Evolutionary conservation across 2,329 filamentous ascomycete genomes (phyloP), one percentile per base, ranked within the genome.

Genomic region (Clarireedia monteithiana): DNA sequence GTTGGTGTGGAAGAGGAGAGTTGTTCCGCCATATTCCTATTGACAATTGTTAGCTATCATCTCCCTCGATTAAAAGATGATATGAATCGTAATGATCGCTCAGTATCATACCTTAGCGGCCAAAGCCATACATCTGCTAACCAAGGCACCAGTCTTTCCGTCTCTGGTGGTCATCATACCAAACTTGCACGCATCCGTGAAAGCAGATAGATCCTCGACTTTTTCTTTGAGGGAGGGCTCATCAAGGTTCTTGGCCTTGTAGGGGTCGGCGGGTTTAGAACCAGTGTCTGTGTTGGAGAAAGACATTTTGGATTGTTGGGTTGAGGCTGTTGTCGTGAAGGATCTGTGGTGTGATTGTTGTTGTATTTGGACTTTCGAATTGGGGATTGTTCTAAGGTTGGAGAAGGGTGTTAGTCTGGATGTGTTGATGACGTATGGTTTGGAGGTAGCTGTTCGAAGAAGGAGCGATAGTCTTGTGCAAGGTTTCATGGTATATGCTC

Each of bases 1-100:
- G 77, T 95, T 95, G 68, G 90, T 91, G 76, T 94, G 86, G 80
- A 95, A 95, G 71, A 95, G 80, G 56, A 94, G 81, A 69, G 95
- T 90, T 56, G 91, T 78, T 66, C 88, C 87, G 61, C 85, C 85
- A 59, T 79, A 77, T 73, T 95, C 89, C 88, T 92, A 15, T 17
- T 39, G 46, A 54, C 6, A 27, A 20, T 6, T 44, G 4, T 12
- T 55, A 30, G 44, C 24, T 26, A 24, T 46, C 4, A 10, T 26
- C 7, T 23, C 15, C 24, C 38, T 39, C n/a, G 23, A 5, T 12
- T 20, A 0, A 39, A 7, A 46, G 20, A 30, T 24, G 38, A 10
- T 17, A 20, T 26, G 10, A 23, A n/a, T 17, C 45, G n/a, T 9
- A 23, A 2, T 14, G 9, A 17, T 24, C 9, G 20, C 20, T 20